Percentiles rank a stretch among this genome's conserved stretches.
Evolutionary conservation across 306 rosid genomes (phyloP).

Genomic region (Arachis hypogaea): DNA sequence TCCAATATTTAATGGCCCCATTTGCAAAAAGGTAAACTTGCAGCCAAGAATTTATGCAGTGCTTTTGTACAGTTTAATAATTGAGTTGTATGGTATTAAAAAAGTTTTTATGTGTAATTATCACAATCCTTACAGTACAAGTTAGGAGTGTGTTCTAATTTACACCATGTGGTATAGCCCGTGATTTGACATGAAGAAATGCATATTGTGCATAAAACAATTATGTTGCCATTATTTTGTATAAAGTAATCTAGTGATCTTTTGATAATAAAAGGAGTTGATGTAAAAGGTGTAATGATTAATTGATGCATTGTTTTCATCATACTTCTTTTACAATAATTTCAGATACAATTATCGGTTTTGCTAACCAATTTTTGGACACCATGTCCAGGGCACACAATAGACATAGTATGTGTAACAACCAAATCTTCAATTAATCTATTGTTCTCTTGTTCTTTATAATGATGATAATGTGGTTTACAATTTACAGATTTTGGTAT

Average conservation of each 20-base stretch:
- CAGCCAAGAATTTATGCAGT: neutral
- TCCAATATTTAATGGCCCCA: neutral
- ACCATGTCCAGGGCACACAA: neutral
- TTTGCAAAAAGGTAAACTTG: conserved; percentile 18
- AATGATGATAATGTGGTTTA: neutral
- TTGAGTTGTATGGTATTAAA: neutral
- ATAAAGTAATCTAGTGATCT: neutral
- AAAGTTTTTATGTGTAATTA: too few species aligned
- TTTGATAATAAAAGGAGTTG: neutral
- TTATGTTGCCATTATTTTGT: neutral
- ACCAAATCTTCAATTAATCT: too few species aligned
- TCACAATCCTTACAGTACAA: too few species aligned
- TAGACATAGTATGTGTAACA: neutral
- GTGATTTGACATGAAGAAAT: neutral
- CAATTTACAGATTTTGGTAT: neutral
- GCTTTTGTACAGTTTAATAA: neutral
- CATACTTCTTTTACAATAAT: neutral
- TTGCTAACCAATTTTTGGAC: too few species aligned
- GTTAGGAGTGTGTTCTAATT: neutral
- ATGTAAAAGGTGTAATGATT: neutral
- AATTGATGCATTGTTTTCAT: neutral
- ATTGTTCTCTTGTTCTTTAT: neutral
- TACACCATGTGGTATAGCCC: too few species aligned
- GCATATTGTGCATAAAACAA: neutral
- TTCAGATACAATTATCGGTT: neutral